A percentile compares a stretch with the other conserved stretches of the same genome.
Conservation (phyloP, 2,329 filamentous ascomycete species). For the Lizonia empirigonia region DNA sequence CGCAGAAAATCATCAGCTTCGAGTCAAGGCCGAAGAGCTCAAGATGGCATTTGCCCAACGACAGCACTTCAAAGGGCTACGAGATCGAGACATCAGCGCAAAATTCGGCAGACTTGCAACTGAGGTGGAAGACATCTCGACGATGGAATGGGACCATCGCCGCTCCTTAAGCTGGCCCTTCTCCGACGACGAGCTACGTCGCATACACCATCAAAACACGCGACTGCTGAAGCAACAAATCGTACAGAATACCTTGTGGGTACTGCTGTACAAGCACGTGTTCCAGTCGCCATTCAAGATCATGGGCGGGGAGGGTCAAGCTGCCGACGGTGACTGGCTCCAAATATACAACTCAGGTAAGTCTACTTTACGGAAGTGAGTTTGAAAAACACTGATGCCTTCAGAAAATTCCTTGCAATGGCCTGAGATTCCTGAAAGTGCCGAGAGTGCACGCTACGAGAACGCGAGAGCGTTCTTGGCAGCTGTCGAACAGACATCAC, state of each 20-base stretch:
- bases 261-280: slow-evolving; percentile 12
- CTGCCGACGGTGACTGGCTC: slow-evolving; percentile 11
- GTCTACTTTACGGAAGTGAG: too few species aligned
- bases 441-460: slow-evolving; percentile 18
- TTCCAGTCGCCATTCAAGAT: slow-evolving; percentile 20
- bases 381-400: background rate
- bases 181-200: slow-evolving; percentile 6
- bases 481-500: slow-evolving; percentile 1
- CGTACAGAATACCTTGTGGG: slow-evolving; percentile 21
- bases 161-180: slow-evolving; percentile 14
- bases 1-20: background rate
- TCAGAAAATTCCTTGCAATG: slow-evolving; percentile 2
- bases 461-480: slow-evolving; percentile 6
- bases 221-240: slow-evolving; percentile 21
- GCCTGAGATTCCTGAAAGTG: slow-evolving; percentile 9
- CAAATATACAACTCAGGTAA: slow-evolving; percentile 4
- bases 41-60: slow-evolving; percentile 12
- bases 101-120: slow-evolving; percentile 13
- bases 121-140: slow-evolving; percentile 17
- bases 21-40: slow-evolving; percentile 6
- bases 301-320: slow-evolving; percentile 15
- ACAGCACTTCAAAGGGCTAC: slow-evolving; percentile 24
- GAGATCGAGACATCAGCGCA: slow-evolving; percentile 13
- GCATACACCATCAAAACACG: slow-evolving; percentile 5
- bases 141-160: slow-evolving; percentile 18